Conservation (phyloP, 73 alveolate genomes). For the Paramecium sexaurelia region DNA sequence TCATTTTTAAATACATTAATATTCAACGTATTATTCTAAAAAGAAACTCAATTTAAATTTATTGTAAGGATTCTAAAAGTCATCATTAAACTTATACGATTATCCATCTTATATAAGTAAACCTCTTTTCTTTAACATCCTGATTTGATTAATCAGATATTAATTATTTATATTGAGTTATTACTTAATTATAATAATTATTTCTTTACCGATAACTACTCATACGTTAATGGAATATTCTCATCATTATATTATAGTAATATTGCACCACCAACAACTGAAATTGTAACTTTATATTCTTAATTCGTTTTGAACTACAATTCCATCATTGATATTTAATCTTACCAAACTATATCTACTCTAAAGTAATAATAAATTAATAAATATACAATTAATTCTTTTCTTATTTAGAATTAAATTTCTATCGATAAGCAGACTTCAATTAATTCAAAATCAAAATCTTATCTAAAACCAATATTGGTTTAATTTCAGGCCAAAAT, state of each 20-base stretch:
- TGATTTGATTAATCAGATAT: background rate
- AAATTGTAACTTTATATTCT: background rate
- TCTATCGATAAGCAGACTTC: background rate
- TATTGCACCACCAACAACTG: background rate
- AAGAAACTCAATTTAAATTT: background rate
- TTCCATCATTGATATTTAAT: background rate
- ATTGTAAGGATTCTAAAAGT: background rate
- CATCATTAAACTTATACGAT: background rate
- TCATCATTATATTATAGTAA: background rate
- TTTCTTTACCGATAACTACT: background rate
- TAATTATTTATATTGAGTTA: background rate
- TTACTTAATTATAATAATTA: background rate
- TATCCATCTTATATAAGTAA: background rate
- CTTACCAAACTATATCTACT: background rate
- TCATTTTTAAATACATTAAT: background rate
- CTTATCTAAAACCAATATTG: background rate
- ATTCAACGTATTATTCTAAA: background rate
- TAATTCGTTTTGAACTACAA: background rate
- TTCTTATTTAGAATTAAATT: background rate
- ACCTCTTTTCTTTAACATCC: background rate
- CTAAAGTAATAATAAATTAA: background rate
- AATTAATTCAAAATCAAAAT: background rate
- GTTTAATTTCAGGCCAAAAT: conserved; percentile 21
- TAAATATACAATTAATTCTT: background rate
- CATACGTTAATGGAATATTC: background rate